Evolutionary conservation across 2,329 filamentous ascomycete genomes (phyloP).

Genomic region (Penicillium sp.): DNA sequence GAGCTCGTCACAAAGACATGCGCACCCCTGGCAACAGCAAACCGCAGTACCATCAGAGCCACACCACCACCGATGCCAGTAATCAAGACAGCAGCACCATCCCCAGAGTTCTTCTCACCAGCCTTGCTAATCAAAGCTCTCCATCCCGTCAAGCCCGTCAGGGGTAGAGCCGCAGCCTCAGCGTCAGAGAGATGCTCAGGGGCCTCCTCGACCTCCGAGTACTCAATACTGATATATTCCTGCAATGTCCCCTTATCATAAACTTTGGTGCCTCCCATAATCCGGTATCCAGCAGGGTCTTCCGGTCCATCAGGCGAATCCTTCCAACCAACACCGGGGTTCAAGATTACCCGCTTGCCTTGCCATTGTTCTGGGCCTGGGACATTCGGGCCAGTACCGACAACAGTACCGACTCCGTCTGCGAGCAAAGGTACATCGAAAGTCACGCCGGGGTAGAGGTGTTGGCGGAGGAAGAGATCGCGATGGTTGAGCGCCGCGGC

Average conservation of each 20-base stretch:
- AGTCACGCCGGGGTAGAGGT: conserved; percentile 81
- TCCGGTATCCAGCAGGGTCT: conserved; percentile 41
- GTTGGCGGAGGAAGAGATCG: conserved; percentile 89
- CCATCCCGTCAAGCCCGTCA: conserved; percentile 87
- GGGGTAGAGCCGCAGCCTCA: conserved; percentile 79
- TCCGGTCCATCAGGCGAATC: conserved; percentile 71
- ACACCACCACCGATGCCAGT: conserved; percentile 94
- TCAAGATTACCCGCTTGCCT: conserved; percentile 70
- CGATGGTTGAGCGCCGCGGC: conserved; percentile 90
- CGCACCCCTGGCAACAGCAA: conserved; percentile 70
- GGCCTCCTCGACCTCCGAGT: conserved; percentile 70
- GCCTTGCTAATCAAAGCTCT: conserved; percentile 79
- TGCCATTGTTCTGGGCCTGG: conserved; percentile 53
- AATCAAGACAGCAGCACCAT: conserved; percentile 72
- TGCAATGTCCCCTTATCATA: conserved; percentile 68
- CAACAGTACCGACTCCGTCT: conserved; percentile 76
- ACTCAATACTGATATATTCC: conserved; percentile 68
- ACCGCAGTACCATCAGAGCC: conserved; percentile 75
- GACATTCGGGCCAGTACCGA: conserved; percentile 56
- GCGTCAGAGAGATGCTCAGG: conserved; percentile 68
- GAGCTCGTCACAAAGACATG: conserved; percentile 81
- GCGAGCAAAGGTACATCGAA: conserved; percentile 76
- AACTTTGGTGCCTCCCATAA: conserved; percentile 56
- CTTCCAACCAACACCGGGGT: conserved; percentile 76
- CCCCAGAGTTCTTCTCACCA: conserved; percentile 50